Conservation (phyloP, 768 basidiomycete genomes). For the Russula griseocarnosa region DNA sequence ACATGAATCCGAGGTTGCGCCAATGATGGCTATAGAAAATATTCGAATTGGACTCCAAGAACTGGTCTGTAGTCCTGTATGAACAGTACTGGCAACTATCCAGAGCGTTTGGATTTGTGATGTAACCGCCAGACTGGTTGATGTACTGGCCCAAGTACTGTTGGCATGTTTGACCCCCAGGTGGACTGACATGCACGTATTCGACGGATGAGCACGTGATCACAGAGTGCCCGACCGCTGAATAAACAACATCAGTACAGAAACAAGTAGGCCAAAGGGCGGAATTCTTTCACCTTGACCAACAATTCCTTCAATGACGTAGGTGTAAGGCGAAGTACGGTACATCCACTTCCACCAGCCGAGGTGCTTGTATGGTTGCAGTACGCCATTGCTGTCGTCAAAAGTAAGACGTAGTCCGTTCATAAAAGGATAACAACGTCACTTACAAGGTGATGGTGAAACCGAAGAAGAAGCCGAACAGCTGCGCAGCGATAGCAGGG, state of each 20-base stretch:
- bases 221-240: constrained; percentile 48
- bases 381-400: constrained; percentile 42
- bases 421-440: background rate
- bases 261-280: background rate
- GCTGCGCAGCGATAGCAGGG: constrained; percentile 39
- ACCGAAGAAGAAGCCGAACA: constrained; percentile 40
- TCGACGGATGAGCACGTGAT: constrained; percentile 61
- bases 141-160: constrained; percentile 46
- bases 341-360: constrained; percentile 48
- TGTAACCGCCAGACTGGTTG: constrained; percentile 43
- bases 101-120: constrained; percentile 41
- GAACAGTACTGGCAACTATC: constrained; percentile 52
- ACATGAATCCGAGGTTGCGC: constrained; percentile 47
- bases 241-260: background rate
- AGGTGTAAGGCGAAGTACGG: constrained; percentile 36
- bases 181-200: constrained; percentile 50
- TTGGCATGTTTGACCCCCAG: constrained; percentile 45
- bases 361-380: constrained; percentile 44
- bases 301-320: constrained; percentile 41
- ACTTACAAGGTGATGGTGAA: constrained; percentile 45
- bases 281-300: constrained; percentile 43
- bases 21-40: constrained; percentile 53
- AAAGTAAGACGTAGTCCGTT: background rate
- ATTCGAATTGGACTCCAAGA: constrained; percentile 53
- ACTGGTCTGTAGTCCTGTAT: constrained; percentile 54